phyloP scores from a whole-genome alignment of 305 asterid species.

The Rubia peregrina region DNA sequence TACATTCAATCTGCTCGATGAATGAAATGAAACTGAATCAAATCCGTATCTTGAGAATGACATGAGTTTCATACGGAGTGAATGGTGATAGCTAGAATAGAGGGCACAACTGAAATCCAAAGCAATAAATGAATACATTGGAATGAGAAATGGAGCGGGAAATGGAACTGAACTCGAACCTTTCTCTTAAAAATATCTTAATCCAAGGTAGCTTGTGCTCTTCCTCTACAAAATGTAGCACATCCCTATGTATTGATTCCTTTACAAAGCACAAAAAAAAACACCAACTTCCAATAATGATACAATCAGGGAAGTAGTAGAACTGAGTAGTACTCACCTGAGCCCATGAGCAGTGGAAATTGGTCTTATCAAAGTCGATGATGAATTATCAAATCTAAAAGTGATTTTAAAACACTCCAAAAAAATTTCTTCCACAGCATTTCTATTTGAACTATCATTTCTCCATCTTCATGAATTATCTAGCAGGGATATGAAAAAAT shows the following conservation, averaged over 20 bases:
- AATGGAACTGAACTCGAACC: constrained; percentile 20
- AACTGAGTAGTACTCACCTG: no score
- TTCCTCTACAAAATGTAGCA: neutral
- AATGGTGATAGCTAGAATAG: constrained; percentile 63
- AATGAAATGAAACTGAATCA: neutral
- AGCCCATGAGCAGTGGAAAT: no score
- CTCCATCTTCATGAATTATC: neutral
- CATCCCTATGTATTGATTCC: neutral
- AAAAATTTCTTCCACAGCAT: no score
- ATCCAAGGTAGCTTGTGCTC: neutral
- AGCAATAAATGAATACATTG: neutral
- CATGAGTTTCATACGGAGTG: constrained; percentile 77
- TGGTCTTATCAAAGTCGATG: no score
- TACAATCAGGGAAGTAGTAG: no score
- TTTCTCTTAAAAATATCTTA: constrained; percentile 44
- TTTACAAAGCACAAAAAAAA: no score
- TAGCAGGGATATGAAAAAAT: neutral
- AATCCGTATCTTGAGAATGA: constrained; percentile 66
- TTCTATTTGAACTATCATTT: neutral
- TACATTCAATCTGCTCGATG: no score
- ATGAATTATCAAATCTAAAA: no score
- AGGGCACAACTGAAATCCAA: constrained; percentile 58
- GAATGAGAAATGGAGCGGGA: neutral
- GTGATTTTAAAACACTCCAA: no score
- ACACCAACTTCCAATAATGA: no score